These are phyloP conservation scores for Citrullus mucosospermus DNA, from an alignment of 306 rosid genomes.

Conservation along the genomic window DNA sequence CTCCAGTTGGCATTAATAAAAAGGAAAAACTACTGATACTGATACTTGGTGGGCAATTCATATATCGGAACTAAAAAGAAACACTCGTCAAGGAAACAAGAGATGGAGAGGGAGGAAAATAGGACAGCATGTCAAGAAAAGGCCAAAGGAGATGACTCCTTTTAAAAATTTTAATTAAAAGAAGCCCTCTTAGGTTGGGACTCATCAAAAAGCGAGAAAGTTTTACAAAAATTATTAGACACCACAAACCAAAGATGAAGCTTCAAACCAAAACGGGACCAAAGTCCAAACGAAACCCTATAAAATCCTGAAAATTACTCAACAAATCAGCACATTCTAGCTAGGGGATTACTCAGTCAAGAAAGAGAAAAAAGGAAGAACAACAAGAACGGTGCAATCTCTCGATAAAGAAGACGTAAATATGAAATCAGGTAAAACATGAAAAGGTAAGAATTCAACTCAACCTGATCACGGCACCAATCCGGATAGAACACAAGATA, in stretches of 20 bases:
- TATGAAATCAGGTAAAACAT: background rate
- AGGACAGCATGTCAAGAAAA: background rate
- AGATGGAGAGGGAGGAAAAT: background rate
- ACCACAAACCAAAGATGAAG: background rate
- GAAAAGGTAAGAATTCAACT: background rate
- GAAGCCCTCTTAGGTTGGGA: background rate
- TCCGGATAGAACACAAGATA: background rate
- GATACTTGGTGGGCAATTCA: background rate
- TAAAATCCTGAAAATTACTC: background rate
- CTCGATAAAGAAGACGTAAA: background rate
- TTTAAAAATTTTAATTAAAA: background rate
- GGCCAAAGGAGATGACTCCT: background rate
- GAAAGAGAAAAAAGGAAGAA: background rate
- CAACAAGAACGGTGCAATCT: background rate
- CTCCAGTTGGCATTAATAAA: background rate
- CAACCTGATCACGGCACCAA: background rate
- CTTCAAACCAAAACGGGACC: background rate
- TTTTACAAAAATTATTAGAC: background rate
- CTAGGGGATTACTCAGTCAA: background rate
- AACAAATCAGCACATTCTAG: background rate
- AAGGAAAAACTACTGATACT: background rate
- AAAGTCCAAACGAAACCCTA: background rate
- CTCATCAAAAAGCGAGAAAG: background rate
- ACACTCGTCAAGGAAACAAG: background rate
- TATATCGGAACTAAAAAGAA: background rate